Evolutionary conservation across 1,139 yeast genomes (phyloP).

Genomic region (Taphrina communis): DNA sequence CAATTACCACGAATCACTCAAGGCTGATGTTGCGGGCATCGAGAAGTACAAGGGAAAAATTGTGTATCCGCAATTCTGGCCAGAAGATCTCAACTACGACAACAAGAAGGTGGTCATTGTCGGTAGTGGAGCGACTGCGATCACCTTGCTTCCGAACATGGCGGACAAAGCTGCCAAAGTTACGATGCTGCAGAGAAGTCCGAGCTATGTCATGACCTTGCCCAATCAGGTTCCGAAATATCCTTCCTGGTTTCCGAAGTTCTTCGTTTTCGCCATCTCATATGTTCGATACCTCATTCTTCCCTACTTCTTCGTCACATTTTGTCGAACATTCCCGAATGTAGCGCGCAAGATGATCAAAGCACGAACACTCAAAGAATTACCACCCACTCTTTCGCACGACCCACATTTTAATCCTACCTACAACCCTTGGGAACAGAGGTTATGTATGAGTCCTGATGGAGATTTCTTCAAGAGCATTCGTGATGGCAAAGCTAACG

Average conservation of each 20-base stretch:
- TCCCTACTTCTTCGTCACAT: slow-evolving; percentile 53
- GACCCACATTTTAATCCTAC: slow-evolving; percentile 36
- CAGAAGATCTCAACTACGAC: slow-evolving; percentile 54
- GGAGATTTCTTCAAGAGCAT: slow-evolving; percentile 56
- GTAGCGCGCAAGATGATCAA: slow-evolving; percentile 55
- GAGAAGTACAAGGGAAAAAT: slow-evolving; percentile 54
- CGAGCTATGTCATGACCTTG: slow-evolving; percentile 56
- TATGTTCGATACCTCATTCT: slow-evolving; percentile 48
- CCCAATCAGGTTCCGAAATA: slow-evolving; percentile 52
- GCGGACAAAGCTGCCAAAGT: slow-evolving; percentile 57
- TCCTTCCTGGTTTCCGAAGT: slow-evolving; percentile 47
- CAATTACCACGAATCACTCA: slow-evolving; percentile 48
- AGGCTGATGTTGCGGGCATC: slow-evolving; percentile 54
- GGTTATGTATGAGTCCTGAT: slow-evolving; percentile 53
- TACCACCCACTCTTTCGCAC: slow-evolving; percentile 23
- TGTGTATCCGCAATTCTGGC: slow-evolving; percentile 55
- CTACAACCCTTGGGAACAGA: slow-evolving; percentile 36
- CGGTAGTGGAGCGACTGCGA: slow-evolving; percentile 58
- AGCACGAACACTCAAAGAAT: slow-evolving; percentile 12
- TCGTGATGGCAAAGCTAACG: slow-evolving; percentile 53
- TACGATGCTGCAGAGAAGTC: slow-evolving; percentile 57
- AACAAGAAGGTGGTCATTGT: slow-evolving; percentile 57
- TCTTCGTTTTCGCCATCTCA: slow-evolving; percentile 2
- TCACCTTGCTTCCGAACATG: slow-evolving; percentile 58
- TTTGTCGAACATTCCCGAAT: slow-evolving; percentile 50